A percentile compares a stretch with the other conserved stretches of the same genome.
Evolutionary conservation across 129 eudicot species (phyloP).

Genomic region (Tagetes erecta): DNA sequence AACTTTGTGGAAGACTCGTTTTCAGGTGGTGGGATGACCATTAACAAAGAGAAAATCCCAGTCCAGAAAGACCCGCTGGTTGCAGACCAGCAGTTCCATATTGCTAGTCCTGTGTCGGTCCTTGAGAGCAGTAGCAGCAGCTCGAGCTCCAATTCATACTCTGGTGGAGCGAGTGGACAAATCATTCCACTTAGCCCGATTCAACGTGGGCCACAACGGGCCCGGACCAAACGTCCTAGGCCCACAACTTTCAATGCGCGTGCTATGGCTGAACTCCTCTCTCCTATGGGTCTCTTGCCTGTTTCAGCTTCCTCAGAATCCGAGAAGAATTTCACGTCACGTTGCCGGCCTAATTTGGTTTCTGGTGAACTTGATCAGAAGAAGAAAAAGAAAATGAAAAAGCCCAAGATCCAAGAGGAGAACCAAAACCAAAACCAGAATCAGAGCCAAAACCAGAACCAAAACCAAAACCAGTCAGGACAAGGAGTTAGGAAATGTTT

Average conservation of each 20-base stretch:
- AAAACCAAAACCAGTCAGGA: constrained; percentile 30
- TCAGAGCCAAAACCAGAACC: constrained; percentile 19
- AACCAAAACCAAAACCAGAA: constrained; percentile 21
- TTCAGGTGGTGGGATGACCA: constrained; percentile 70
- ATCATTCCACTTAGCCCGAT: constrained; percentile 55
- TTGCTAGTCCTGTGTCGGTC: constrained; percentile 82
- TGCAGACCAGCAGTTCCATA: constrained; percentile 54
- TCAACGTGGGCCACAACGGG: constrained; percentile 70
- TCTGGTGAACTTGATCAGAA: constrained; percentile 34
- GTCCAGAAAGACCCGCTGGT: constrained; percentile 37
- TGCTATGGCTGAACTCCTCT: constrained; percentile 52
- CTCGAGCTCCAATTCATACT: constrained; percentile 60
- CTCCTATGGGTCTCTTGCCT: constrained; percentile 41
- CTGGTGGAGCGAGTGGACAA: constrained; percentile 38
- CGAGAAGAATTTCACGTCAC: constrained; percentile 55
- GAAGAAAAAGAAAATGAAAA: constrained; percentile 63
- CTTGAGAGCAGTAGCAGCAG: constrained; percentile 88
- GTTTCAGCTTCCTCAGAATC: constrained; percentile 42
- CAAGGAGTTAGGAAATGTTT: constrained; percentile 76
- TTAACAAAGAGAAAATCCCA: constrained; percentile 39
- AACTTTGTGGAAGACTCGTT: constrained; percentile 89
- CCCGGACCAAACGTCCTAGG: constrained; percentile 91
- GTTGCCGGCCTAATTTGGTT: constrained; percentile 24
- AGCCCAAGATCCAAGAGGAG: constrained; percentile 35
- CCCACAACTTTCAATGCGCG: constrained; percentile 75